Evolutionary conservation across 352 stramenopile species (phyloP).

Genomic region (Phytophthora pini): DNA sequence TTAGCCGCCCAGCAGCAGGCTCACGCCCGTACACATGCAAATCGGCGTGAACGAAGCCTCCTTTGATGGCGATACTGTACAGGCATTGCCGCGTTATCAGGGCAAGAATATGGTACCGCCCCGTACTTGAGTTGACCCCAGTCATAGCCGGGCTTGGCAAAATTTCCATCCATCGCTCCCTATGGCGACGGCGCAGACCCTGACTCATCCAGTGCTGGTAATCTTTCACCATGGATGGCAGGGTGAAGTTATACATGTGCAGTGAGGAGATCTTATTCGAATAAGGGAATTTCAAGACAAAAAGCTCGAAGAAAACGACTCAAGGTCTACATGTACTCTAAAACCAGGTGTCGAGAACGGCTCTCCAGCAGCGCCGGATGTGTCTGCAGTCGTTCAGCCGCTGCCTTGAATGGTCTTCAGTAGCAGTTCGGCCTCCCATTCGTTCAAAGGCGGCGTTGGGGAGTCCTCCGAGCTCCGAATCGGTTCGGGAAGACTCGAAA

Average conservation of each 20-base stretch:
- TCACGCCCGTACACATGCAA: conserved; percentile 12
- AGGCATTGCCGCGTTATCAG: conserved; percentile 9
- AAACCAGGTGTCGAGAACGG: conserved; percentile 1
- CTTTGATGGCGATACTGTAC: conserved; percentile 7
- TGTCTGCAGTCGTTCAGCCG: conserved; percentile 1
- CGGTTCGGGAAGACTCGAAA: conserved; percentile 19
- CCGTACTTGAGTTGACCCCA: conserved; percentile 23
- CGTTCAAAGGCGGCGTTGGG: conserved; percentile 16
- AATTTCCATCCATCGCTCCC: conserved; percentile 8
- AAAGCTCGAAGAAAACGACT: background rate
- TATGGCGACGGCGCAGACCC: background rate
- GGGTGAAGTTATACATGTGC: background rate
- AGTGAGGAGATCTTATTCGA: no score
- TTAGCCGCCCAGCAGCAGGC: conserved; percentile 3
- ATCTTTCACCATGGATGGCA: background rate
- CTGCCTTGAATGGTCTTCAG: conserved; percentile 29
- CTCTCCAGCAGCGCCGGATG: background rate
- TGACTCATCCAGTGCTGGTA: conserved; percentile 8
- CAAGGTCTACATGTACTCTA: conserved; percentile 13
- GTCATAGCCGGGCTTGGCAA: conserved; percentile 1
- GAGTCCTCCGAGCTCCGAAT: conserved; percentile 19
- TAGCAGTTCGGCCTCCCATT: conserved; percentile 32
- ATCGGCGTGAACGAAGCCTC: conserved; percentile 5
- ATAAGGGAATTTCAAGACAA: background rate
- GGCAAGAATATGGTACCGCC: conserved; percentile 14